Evolutionary conservation across 2,329 filamentous ascomycete genomes (phyloP), one percentile per base, ranked within the genome.

Genomic region (Hypoxylon sp.): DNA sequence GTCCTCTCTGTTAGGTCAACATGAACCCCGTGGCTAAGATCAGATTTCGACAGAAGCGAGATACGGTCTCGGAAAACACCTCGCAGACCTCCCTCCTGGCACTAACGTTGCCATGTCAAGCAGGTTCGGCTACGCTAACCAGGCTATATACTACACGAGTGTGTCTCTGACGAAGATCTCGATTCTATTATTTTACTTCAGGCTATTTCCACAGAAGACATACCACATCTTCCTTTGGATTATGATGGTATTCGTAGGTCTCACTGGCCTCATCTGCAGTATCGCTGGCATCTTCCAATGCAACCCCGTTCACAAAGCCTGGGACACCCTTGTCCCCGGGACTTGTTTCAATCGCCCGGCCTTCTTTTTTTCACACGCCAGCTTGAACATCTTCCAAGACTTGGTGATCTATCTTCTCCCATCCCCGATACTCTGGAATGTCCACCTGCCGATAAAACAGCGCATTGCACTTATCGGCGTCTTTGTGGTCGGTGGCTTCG

Each of bases 371-470:
- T n/a, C 29, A 6, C 37, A 35, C n/a, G 26, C 50, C 17, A 9
- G 50, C 5, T 35, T 52, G 29, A 33, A 19, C n/a, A 52, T 52
- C 13, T 17, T 35, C 17, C 50, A 52, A 33, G 50, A 52, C 17
- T 31, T 52, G 26, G 17, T 33, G 14, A 52, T 52, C 17, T 52
- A 52, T 22, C 26, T 52, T 33, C 29, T 52, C n/a, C 50, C 50
- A 6, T 33, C 31, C 6, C 26, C 26, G n/a, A 52, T 33, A 35
- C 17, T 52, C 26, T 52, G 50, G 50, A 52, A 33, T 10, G 17
- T 52, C 17, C 14, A 33, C 29, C 29, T 52, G 19, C 50, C 50
- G 8, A 17, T 8, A 2, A 52, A 11, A 29, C 50, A 52, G 29
- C 26, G 50, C n/a, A 52, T 52, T 19, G 26, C 29, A 0, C 50